These are phyloP conservation scores for Apiotrichum gamsii DNA, from an alignment of 1,284 basidiomycete genomes.

Conservation along the genomic window DNA sequence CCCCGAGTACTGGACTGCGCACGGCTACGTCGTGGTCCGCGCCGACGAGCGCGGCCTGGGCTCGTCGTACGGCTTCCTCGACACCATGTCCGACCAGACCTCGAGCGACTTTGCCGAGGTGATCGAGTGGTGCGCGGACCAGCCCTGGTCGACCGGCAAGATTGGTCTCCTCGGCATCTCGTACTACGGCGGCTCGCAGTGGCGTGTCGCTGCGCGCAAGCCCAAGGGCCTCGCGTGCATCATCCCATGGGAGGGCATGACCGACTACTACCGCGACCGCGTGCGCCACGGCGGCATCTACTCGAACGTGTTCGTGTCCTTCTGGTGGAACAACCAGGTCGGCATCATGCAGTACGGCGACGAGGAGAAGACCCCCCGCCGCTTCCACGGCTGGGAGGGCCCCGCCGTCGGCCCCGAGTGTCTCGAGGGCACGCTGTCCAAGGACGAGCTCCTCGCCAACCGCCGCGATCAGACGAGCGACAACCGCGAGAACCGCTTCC, in stretches of 20 bases:
- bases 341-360: conserved; percentile 37
- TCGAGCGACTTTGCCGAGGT: conserved; percentile 34
- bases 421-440: conserved; percentile 29
- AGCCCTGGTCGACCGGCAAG: conserved; percentile 39
- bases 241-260: conserved; percentile 43
- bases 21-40: conserved; percentile 40
- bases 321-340: conserved; percentile 40
- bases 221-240: conserved; percentile 43
- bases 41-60: conserved; percentile 41
- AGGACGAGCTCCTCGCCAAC: conserved; percentile 29
- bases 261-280: conserved; percentile 41
- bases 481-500: conserved; percentile 22
- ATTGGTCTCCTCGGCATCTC: conserved; percentile 41
- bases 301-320: conserved; percentile 32
- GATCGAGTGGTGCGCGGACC: conserved; percentile 43
- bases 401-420: conserved; percentile 18
- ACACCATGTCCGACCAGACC: conserved; percentile 37
- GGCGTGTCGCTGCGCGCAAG: conserved; percentile 39
- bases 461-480: conserved; percentile 35
- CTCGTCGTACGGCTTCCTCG: conserved; percentile 31
- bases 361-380: conserved; percentile 16
- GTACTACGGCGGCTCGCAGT: conserved; percentile 41
- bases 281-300: conserved; percentile 40
- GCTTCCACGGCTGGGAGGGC: conserved; percentile 5
- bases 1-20: conserved; percentile 35